Evolutionary conservation across 805 yeast species (phyloP).

Genomic region (Ogataea wickerhamii): DNA sequence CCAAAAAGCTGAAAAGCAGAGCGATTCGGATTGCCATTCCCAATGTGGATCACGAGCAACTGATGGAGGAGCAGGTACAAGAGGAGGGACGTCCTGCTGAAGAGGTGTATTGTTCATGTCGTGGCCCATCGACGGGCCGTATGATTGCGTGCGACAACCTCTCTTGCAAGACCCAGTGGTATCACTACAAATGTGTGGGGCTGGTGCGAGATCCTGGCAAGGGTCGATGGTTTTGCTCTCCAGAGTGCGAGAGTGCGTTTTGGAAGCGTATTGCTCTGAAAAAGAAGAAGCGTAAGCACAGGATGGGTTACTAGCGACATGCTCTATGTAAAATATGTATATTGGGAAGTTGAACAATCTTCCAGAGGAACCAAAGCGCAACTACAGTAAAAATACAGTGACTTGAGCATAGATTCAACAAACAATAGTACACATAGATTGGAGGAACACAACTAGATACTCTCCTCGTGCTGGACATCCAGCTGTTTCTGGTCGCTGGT

Average conservation of each 20-base stretch:
- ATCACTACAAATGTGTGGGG: slow-evolving; percentile 94
- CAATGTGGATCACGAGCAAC: slow-evolving; percentile 9
- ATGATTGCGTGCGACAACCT: slow-evolving; percentile 97
- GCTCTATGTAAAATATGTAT: neutral
- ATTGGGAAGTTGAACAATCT: slow-evolving; percentile 3
- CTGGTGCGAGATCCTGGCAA: slow-evolving; percentile 85
- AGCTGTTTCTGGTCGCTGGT: slow-evolving; percentile 4
- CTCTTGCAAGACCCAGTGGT: slow-evolving; percentile 89
- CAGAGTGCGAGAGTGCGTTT: slow-evolving; percentile 47
- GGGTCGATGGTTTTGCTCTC: slow-evolving; percentile 76
- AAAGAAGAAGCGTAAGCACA: slow-evolving; percentile 17
- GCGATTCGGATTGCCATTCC: slow-evolving; percentile 7
- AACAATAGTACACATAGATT: no score
- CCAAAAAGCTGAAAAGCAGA: neutral
- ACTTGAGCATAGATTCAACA: no score
- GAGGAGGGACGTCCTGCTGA: slow-evolving; percentile 2
- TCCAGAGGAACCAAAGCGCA: neutral
- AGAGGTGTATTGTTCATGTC: slow-evolving; percentile 46
- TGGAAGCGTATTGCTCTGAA: slow-evolving; percentile 14
- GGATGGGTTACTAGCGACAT: slow-evolving; percentile 14
- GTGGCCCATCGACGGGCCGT: slow-evolving; percentile 64
- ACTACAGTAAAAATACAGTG: no score
- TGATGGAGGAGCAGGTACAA: slow-evolving; percentile 11
- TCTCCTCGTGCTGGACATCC: slow-evolving; percentile 4
- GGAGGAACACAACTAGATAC: no score